Evolutionary conservation across 768 basidiomycete genomes (phyloP).

Genomic region (Leccinum incarnatum): DNA sequence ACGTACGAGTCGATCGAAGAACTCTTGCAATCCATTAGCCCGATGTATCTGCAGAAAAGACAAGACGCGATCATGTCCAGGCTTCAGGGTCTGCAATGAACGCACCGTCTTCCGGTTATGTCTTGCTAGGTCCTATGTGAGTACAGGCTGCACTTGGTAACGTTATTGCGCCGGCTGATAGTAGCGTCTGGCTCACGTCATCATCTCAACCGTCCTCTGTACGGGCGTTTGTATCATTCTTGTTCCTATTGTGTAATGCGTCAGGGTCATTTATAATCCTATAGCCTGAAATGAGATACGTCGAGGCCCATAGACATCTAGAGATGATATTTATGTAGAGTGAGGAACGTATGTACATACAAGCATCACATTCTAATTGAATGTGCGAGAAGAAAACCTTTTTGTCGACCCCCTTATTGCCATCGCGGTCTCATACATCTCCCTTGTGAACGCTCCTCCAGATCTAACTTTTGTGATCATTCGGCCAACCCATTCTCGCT

Average conservation of each 20-base stretch:
- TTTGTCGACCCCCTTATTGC: conserved; percentile 31
- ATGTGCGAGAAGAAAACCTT: conserved; percentile 10
- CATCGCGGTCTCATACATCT: conserved; percentile 53
- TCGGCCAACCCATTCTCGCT: conserved; percentile 53
- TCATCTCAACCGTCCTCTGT: background rate
- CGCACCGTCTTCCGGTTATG: background rate
- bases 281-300: background rate
- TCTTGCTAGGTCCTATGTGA: conserved; percentile 4
- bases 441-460: conserved; percentile 50
- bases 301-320: background rate
- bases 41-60: conserved; percentile 46
- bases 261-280: background rate
- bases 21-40: conserved; percentile 53
- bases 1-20: conserved; percentile 59
- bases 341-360: background rate
- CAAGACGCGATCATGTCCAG: conserved; percentile 48
- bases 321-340: background rate
- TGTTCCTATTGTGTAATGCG: conserved; percentile 19
- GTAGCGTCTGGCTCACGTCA: background rate
- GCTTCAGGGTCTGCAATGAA: conserved; percentile 41
- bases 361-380: background rate
- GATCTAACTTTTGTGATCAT: conserved; percentile 50
- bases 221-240: background rate
- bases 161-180: conserved; percentile 5
- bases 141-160: background rate